These are phyloP conservation scores for Termitomyces sp. DNA, from an alignment of 768 basidiomycete genomes.

Conservation along the genomic window DNA sequence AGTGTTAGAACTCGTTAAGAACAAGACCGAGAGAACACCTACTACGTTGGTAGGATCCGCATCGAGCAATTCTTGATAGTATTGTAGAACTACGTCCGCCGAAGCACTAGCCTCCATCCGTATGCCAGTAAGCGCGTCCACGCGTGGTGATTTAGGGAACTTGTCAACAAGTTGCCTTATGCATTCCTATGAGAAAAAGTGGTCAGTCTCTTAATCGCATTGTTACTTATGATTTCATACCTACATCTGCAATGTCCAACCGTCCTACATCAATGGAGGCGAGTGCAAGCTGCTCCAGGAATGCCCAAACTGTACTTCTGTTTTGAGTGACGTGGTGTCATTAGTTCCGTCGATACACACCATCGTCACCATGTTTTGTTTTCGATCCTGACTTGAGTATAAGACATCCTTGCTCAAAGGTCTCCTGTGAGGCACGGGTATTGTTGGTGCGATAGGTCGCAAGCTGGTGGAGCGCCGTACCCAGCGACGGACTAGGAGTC, in stretches of 20 bases:
- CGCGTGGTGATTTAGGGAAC: constrained; percentile 78
- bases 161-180: constrained; percentile 53
- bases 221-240: constrained; percentile 16
- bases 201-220: constrained; percentile 23
- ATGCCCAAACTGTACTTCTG: constrained; percentile 57
- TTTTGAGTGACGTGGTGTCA: background rate
- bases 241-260: constrained; percentile 69
- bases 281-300: constrained; percentile 74
- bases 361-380: constrained; percentile 49
- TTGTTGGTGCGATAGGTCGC: constrained; percentile 50
- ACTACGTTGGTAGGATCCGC: constrained; percentile 70
- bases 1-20: background rate
- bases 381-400: constrained; percentile 44
- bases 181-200: constrained; percentile 42
- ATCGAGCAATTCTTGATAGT: constrained; percentile 60
- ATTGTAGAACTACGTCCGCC: constrained; percentile 50
- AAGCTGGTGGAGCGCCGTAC: constrained; percentile 44
- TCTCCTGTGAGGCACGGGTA: constrained; percentile 51
- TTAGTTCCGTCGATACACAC: constrained; percentile 26
- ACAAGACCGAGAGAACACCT: constrained; percentile 20
- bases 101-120: constrained; percentile 66
- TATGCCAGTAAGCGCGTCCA: constrained; percentile 73
- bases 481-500: constrained; percentile 33
- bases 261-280: constrained; percentile 76
- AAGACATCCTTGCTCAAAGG: constrained; percentile 45